These are phyloP conservation scores for Closterium sp. DNA, from an alignment of 139 green algal species.

Conservation along the genomic window DNA sequence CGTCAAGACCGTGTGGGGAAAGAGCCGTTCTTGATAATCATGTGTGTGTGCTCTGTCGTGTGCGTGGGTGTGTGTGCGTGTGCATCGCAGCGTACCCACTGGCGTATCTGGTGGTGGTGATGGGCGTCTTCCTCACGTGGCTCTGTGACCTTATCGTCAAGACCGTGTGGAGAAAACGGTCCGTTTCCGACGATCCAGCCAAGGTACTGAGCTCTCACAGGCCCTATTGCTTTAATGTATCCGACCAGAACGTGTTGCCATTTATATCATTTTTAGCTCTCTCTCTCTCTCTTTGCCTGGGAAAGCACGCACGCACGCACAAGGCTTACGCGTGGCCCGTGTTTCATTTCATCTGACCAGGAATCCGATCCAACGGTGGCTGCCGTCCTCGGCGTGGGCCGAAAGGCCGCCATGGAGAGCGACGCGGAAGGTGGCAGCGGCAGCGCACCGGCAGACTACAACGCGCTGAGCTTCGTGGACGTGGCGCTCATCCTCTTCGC, in stretches of 20 bases:
- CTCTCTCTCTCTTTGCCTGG: no score
- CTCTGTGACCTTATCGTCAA: background rate
- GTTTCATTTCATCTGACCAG: background rate
- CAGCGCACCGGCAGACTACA: background rate
- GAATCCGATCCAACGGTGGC: background rate
- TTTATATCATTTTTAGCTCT: no score
- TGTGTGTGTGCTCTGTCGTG: no score
- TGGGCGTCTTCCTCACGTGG: background rate
- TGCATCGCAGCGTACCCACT: background rate
- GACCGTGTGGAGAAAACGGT: no score
- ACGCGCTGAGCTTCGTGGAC: background rate
- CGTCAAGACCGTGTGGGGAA: no score
- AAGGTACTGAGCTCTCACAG: no score
- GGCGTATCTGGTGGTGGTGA: background rate
- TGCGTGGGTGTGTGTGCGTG: background rate
- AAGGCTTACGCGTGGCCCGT: no score
- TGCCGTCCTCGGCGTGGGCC: background rate
- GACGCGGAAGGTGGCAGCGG: background rate
- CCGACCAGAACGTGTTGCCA: no score
- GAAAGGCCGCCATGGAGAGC: background rate
- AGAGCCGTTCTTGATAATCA: no score
- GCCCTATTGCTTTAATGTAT: no score
- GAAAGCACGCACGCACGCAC: no score
- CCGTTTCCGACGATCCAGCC: no score
- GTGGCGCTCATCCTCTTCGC: slow-evolving; percentile 16